Conservation (phyloP, 345 rosid species). For the Nasturtium officinale region DNA sequence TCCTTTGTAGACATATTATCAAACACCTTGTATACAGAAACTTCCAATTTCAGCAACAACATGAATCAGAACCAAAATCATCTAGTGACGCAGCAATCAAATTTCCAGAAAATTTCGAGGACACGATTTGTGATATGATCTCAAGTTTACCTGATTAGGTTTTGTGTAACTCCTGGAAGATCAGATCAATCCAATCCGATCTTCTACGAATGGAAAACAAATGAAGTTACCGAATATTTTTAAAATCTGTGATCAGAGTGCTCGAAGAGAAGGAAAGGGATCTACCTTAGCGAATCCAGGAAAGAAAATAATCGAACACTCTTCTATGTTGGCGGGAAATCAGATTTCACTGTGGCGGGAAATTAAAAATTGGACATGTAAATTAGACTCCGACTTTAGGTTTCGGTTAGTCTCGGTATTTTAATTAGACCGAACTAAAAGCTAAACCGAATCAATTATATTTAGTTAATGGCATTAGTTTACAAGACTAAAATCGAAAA, state of each 20-base stretch:
- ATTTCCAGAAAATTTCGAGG: background rate
- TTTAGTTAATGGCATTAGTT: background rate
- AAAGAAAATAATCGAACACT: background rate
- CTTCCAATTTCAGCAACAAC: slow-evolving; percentile 2
- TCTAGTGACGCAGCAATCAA: background rate
- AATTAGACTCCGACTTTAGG: background rate
- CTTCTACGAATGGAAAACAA: background rate
- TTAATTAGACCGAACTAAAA: slow-evolving; percentile 5
- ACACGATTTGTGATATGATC: background rate
- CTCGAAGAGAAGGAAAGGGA: background rate
- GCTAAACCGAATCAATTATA: background rate
- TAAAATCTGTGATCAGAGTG: background rate
- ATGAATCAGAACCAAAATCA: background rate
- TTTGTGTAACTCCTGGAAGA: background rate
- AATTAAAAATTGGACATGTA: background rate
- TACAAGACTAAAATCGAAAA: background rate
- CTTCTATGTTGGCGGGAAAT: slow-evolving; percentile 34
- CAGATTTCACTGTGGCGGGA: slow-evolving; percentile 35
- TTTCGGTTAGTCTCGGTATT: slow-evolving; percentile 22
- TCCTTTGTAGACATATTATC: slow-evolving; percentile 33
- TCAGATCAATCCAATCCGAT: slow-evolving; percentile 9
- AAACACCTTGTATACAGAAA: slow-evolving; percentile 33
- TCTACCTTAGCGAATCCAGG: background rate
- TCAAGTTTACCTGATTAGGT: slow-evolving; percentile 22
- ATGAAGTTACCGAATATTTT: background rate